Evolutionary conservation across 1,284 basidiomycete species (phyloP).

Genomic region (Trametes pubescens): DNA sequence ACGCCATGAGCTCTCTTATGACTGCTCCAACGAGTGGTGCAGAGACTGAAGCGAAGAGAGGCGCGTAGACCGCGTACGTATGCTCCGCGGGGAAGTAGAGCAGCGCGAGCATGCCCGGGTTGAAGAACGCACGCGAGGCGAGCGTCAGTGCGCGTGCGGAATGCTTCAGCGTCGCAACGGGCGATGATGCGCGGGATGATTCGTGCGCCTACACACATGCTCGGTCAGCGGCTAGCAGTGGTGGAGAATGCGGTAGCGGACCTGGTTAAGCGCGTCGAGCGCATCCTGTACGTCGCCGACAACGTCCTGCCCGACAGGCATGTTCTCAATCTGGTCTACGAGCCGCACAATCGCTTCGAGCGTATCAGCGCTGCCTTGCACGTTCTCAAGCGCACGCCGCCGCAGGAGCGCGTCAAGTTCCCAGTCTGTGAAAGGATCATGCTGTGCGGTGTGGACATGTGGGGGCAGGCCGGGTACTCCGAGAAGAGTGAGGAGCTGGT

Average conservation of each 20-base stretch:
- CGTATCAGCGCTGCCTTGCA: constrained; percentile 73
- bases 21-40: constrained; percentile 84
- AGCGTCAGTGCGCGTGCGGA: constrained; percentile 75
- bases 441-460: constrained; percentile 43
- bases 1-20: constrained; percentile 71
- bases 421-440: constrained; percentile 65
- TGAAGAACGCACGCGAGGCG: constrained; percentile 94
- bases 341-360: constrained; percentile 83
- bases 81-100: constrained; percentile 98
- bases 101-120: constrained; percentile 94
- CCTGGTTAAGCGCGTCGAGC: constrained; percentile 75
- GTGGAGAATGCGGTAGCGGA: too few species aligned
- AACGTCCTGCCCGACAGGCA: constrained; percentile 87
- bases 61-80: constrained; percentile 94
- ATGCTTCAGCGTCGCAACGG: constrained; percentile 60
- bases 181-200: constrained; percentile 49
- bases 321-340: constrained; percentile 86
- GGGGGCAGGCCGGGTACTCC: constrained; percentile 76
- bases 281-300: constrained; percentile 75
- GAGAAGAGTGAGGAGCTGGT: constrained; percentile 81
- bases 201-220: constrained; percentile 51
- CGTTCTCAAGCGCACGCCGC: constrained; percentile 76
- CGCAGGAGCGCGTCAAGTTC: constrained; percentile 83
- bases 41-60: constrained; percentile 88
- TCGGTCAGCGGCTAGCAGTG: neutral